Evolutionary conservation across 495 filamentous ascomycete species (phyloP), one percentile per base, ranked within the genome.

Genomic region (Trichoderma gamsii): DNA sequence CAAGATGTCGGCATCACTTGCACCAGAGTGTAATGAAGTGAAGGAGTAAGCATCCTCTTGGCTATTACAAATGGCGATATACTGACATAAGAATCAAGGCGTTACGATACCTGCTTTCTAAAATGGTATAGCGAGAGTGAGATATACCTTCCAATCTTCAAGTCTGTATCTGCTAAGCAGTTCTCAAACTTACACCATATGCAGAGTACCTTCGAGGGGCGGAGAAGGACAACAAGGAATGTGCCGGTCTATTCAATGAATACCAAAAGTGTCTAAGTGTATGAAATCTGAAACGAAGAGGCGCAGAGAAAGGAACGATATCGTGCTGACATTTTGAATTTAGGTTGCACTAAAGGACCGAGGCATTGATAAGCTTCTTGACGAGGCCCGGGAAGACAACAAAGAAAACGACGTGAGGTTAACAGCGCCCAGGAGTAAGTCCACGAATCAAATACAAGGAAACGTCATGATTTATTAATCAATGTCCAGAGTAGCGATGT

Each of bases 71-170:
- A 63, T 11, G n/a, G 7, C n/a, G 23, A 12, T 32, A 27, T 7
- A 21, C 29, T 69, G 12, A 65, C 77, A 29, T 72, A 64, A 29
- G 21, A n/a, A 11, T 44, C 9, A 68, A 92, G 90, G 71, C 90
- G 87, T 74, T 97, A 97, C 76, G 93, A 97, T 74, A 91, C 87
- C 63, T 97, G 93, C 78, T 97, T 97, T 72, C 78, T 97, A 52
- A 96, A 94, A 76, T 97, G 93, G 93, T 97, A 97, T 77, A 96
- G 92, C 73, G 93, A 97, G 77, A 96, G 93, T 94, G 81, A 65
- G 89, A 23, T 18, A 23, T 21, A 4, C 21, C 49, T 23, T 23
- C 6, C 16, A 25, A 21, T 68, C 52, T 51, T 13, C 21, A 41
- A 23, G 13, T 49, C n/a, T 1, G 11, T 0, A 8, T 21, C 23